Evolutionary conservation across 371 early-diverging fungal genomes (phyloP).

Genomic region (Circinella umbellata): DNA sequence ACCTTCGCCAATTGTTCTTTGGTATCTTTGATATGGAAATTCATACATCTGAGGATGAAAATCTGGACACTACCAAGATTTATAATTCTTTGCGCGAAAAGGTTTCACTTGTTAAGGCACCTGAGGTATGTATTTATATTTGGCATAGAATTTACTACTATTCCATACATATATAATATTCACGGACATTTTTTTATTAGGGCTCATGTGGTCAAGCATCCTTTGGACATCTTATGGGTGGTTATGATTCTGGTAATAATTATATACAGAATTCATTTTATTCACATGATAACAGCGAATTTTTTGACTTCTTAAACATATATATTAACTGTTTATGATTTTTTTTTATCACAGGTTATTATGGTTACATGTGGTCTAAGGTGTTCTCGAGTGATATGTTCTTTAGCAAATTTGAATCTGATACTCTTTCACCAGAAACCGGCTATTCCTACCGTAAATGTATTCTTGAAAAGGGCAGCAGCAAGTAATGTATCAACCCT

Average conservation of each 20-base stretch:
- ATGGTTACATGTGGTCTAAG: conserved; percentile 77
- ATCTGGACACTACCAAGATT: conserved; percentile 57
- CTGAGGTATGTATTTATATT: conserved; percentile 31
- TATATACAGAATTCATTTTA: neutral
- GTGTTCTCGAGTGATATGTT: conserved; percentile 90
- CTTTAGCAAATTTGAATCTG: conserved; percentile 71
- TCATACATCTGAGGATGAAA: conserved; percentile 62
- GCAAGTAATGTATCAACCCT: conserved; percentile 43
- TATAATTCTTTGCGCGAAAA: conserved; percentile 71
- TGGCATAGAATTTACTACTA: neutral
- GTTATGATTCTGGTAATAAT: conserved; percentile 73
- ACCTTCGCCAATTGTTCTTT: conserved; percentile 81
- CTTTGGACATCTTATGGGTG: conserved; percentile 81
- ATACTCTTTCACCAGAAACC: conserved; percentile 56
- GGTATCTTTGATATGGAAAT: conserved; percentile 78
- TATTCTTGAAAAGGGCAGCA: conserved; percentile 75
- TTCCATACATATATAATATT: neutral
- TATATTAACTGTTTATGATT: too few species aligned
- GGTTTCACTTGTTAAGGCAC: conserved; percentile 63
- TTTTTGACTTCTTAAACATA: too few species aligned
- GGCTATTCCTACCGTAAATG: conserved; percentile 68
- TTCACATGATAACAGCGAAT: too few species aligned
- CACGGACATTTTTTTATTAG: conserved; percentile 13
- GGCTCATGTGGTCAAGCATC: conserved; percentile 56
- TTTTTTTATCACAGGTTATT: conserved; percentile 35